These are phyloP conservation scores for Moelleriella libera DNA, from an alignment of 2,329 filamentous ascomycete species.

Conservation along the genomic window DNA sequence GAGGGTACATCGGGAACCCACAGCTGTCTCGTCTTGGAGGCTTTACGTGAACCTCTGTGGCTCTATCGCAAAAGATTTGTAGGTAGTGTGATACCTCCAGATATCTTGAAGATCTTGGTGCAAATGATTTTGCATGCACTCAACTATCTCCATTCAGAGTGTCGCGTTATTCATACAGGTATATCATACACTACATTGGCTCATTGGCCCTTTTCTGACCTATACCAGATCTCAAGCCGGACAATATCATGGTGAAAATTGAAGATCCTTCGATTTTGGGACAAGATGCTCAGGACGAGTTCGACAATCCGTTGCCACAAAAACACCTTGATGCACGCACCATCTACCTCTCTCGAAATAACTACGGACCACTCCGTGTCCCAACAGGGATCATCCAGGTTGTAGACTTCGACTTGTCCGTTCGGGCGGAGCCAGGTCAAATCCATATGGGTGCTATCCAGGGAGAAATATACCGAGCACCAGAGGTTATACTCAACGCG, in stretches of 20 bases:
- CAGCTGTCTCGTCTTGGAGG: constrained; percentile 8
- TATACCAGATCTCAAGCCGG: constrained; percentile 8
- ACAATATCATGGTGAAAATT: constrained; percentile 9
- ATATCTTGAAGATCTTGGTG: constrained; percentile 8
- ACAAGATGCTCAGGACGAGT: constrained; percentile 8
- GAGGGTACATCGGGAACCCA: constrained; percentile 4
- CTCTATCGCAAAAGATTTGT: constrained; percentile 9
- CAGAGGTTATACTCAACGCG: constrained; percentile 10
- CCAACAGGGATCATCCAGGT: constrained; percentile 8
- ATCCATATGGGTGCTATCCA: constrained; percentile 6
- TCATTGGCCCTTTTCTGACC: background rate
- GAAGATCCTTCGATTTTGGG: constrained; percentile 8
- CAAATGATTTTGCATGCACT: constrained; percentile 10
- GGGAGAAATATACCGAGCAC: constrained; percentile 7
- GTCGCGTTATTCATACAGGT: constrained; percentile 10
- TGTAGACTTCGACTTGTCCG: constrained; percentile 7
- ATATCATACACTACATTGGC: background rate
- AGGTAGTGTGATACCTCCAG: constrained; percentile 7
- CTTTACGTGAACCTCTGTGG: constrained; percentile 12
- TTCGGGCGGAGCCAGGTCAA: constrained; percentile 1
- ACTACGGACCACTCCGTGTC: constrained; percentile 6
- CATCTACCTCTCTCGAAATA: constrained; percentile 11
- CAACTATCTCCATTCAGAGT: constrained; percentile 11
- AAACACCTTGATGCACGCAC: constrained; percentile 6
- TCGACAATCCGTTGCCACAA: constrained; percentile 8